Base-by-base conservation (phyloP, 257 asterid species). In the Salvia miltiorrhiza region DNA sequence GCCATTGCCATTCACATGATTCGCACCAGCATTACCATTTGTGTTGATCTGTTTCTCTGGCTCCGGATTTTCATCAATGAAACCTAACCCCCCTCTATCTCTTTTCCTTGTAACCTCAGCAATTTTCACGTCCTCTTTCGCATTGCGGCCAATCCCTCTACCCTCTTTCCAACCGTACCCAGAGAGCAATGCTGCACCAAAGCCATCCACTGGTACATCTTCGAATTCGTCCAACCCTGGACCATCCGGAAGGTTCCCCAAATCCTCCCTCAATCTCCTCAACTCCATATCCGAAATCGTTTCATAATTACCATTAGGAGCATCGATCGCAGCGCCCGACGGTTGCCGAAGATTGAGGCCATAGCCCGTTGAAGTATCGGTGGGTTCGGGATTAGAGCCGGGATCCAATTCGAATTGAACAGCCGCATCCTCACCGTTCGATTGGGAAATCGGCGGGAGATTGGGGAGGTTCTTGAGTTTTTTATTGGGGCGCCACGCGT, bases 91-190 rank as follows among this genome's bases (percentile, higher is more conserved):
- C 65, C 89, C 99, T 71, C 92, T 85, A 16, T 87, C 96, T 13
- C 77, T 45, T 78, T 88, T 87, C 73, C 58, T 86, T 14, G 41
- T 78, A 40, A 69, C 82, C 79, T 86, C 93, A 12, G 69, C 59
- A 21, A 83, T 52, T 16, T 74, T 82, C 48, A 84, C 87, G 73
- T 89, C 97, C 79, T 86, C 88, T 47, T 83, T 87, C 1, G 85
- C 84, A 44, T 87, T 82, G 44, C 83, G 81, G 17, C 98, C 98
- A 14, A 92, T 79, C 9, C 98, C 98, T 48, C 63, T 77, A 33
- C 95, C 97, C 71, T 87, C 96, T 28, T 77, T 70, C 98, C 98
- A 92, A 6, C 98, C 98, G 52, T 89, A 86, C 12, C 96, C 98
- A 17, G 81, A 76, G 41, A 92, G 67, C 76, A 89, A 62, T 1